phyloP scores from a whole-genome alignment of 225 moss, liverwort and hornwort genomes.

The Rhytidiadelphus loreus region DNA sequence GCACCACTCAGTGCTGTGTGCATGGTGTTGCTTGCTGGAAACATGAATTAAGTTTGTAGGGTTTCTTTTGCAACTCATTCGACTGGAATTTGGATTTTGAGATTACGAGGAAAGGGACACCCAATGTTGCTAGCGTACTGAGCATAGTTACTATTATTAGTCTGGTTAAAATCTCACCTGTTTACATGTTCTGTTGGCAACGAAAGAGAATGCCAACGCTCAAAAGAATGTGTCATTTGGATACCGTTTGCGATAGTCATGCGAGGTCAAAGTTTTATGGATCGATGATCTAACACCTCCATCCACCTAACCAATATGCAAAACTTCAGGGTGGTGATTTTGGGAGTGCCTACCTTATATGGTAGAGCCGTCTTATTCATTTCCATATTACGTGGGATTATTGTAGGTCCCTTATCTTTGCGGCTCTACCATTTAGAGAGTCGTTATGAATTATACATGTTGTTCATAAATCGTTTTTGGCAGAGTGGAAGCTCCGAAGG shows the following conservation, averaged over 20 bases:
- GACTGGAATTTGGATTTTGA: background rate
- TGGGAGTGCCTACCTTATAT: background rate
- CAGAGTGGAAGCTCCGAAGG: constrained; percentile 23
- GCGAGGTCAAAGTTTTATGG: no score
- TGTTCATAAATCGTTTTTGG: background rate
- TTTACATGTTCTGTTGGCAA: background rate
- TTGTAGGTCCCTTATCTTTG: background rate
- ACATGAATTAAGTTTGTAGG: background rate
- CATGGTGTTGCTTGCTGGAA: constrained; percentile 10
- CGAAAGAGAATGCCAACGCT: background rate
- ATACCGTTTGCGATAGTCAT: background rate
- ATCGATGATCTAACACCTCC: background rate
- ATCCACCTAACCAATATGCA: background rate
- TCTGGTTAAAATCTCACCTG: background rate
- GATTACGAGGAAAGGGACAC: background rate
- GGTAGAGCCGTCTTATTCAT: background rate
- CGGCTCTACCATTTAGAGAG: background rate
- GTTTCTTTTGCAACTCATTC: background rate
- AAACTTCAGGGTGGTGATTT: background rate
- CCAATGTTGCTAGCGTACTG: background rate
- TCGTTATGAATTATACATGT: background rate
- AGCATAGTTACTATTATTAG: background rate
- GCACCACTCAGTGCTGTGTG: background rate
- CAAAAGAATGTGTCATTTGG: background rate
- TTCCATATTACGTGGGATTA: background rate